Percentiles rank a stretch among this genome's conserved stretches.
Evolutionary conservation across 2,329 filamentous ascomycete species (phyloP).

Genomic region (Herpomyces periplanetae): DNA sequence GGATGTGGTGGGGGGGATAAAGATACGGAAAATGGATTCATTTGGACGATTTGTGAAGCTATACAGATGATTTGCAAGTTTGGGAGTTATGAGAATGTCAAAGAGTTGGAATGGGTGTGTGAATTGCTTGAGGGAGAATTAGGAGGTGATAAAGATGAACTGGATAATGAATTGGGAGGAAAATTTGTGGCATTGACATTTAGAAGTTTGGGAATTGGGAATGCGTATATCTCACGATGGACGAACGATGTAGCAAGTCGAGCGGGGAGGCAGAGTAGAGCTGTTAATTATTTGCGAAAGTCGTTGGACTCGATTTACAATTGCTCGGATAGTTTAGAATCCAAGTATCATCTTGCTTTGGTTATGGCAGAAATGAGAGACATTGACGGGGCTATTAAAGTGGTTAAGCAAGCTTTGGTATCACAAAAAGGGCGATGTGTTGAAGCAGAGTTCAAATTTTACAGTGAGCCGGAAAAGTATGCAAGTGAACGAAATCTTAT

Average conservation of each 20-base stretch:
- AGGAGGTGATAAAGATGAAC: conserved; percentile 10
- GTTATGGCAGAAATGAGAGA: conserved; percentile 61
- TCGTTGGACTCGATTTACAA: conserved; percentile 26
- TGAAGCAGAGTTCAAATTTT: conserved; percentile 3
- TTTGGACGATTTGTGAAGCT: conserved; percentile 40
- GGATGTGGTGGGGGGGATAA: conserved; percentile 25
- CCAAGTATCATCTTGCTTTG: conserved; percentile 40
- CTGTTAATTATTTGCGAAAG: conserved; percentile 31
- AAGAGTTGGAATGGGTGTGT: conserved; percentile 33
- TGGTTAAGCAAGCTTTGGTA: conserved; percentile 33
- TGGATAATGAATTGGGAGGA: conserved; percentile 5
- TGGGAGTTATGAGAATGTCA: conserved; percentile 28
- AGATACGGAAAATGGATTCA: conserved; percentile 36
- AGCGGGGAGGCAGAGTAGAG: conserved; percentile 31
- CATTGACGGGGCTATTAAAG: conserved; percentile 35
- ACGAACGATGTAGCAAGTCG: conserved; percentile 35
- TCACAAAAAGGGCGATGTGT: conserved; percentile 11
- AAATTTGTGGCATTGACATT: conserved; percentile 23
- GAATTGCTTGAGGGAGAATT: conserved; percentile 34
- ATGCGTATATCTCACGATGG: conserved; percentile 49
- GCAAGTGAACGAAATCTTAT: conserved; percentile 21
- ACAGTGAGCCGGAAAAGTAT: conserved; percentile 6
- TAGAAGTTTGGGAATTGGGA: conserved; percentile 45
- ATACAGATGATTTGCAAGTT: conserved; percentile 47
- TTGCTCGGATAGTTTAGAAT: conserved; percentile 25